A percentile compares a stretch with the other conserved stretches of the same genome.
phyloP scores from a whole-genome alignment of 192 early-diverging fungal species.

The Chytriomyces sp. region DNA sequence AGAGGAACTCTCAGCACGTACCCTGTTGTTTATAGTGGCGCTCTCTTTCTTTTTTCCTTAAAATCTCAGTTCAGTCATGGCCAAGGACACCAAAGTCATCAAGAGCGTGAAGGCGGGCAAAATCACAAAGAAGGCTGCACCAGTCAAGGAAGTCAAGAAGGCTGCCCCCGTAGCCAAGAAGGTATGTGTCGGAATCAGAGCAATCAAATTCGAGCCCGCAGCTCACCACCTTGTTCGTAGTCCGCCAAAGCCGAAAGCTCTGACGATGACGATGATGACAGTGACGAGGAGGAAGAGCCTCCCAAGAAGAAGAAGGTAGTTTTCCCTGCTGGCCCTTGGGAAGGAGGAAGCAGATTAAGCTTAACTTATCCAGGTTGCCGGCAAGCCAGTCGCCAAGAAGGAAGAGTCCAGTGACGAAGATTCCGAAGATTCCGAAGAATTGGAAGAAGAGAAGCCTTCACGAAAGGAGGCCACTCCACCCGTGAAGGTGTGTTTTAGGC shows the following conservation, averaged over 20 bases:
- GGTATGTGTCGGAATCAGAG: neutral
- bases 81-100: constrained; percentile 12
- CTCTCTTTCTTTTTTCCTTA: neutral
- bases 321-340: neutral
- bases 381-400: constrained; percentile 1
- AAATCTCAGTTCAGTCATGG: constrained; percentile 9
- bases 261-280: neutral
- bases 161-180: constrained; percentile 1
- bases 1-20: neutral
- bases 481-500: constrained; percentile 24
- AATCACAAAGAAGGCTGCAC: neutral
- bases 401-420: constrained; percentile 30
- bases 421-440: constrained; percentile 18
- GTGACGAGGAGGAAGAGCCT: constrained; percentile 11
- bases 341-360: neutral
- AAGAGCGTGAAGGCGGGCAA: constrained; percentile 13
- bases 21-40: neutral
- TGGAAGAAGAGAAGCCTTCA: constrained; percentile 38
- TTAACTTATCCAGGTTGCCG: neutral
- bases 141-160: neutral
- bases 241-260: constrained; percentile 14
- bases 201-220: no score
- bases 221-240: no score
- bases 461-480: neutral
- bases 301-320: neutral